These are phyloP conservation scores for Chrysanthemum seticuspe DNA, from an alignment of 129 eudicot genomes.

Conservation along the genomic window DNA sequence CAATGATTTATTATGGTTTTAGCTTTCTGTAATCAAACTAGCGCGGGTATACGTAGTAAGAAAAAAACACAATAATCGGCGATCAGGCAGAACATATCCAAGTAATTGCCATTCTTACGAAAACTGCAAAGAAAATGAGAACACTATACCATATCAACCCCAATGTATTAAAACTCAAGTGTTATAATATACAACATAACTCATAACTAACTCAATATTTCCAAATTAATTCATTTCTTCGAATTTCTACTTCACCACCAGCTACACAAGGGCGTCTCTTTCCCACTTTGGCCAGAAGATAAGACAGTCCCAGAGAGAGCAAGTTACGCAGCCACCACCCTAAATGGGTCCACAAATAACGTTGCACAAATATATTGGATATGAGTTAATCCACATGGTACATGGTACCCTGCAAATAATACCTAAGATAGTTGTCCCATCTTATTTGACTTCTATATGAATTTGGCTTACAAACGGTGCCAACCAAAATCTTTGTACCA, in stretches of 20 bases:
- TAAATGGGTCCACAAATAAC: not conserved
- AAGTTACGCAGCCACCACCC: not conserved
- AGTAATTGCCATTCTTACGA: no score
- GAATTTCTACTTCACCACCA: not conserved
- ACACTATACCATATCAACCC: not conserved
- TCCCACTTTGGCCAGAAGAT: not conserved
- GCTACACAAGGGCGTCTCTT: not conserved
- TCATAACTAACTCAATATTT: not conserved
- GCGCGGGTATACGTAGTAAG: no score
- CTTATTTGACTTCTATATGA: constrained; percentile 9
- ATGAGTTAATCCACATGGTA: constrained; percentile 1
- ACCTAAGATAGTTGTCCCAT: constrained; percentile 16
- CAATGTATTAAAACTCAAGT: constrained; percentile 4
- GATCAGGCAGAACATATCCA: no score
- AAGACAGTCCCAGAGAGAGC: no score
- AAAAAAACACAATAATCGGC: no score
- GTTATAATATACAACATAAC: constrained; percentile 8
- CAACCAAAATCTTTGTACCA: constrained; percentile 6
- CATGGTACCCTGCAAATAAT: not conserved
- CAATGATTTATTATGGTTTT: no score
- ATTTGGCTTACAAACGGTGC: constrained; percentile 3
- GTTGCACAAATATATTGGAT: not conserved
- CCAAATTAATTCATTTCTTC: not conserved
- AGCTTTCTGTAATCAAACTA: no score
- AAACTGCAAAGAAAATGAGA: not conserved